Evolutionary conservation across 306 rosid species (phyloP).

Genomic region (Medicago truncatula): MtrunA17r5.0-ANR NC_053043.1:49248501-49249000

Average conservation of each 20-base stretch:
- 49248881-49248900: conserved; percentile 79
- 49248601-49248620: background rate
- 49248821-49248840: conserved; percentile 58
- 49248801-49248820: conserved; percentile 76
- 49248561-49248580: too few relatives aligned
- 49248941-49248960: conserved; percentile 72
- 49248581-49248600: background rate
- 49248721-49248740: conserved; percentile 79
- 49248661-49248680: conserved; percentile 84
- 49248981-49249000: conserved; percentile 78
- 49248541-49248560: too few relatives aligned
- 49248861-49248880: too few relatives aligned
- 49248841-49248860: background rate
- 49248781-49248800: conserved; percentile 85
- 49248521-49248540: too few relatives aligned
- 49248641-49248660: conserved; percentile 69
- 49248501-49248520: too few relatives aligned
- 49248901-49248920: too few relatives aligned
- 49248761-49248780: conserved; percentile 94
- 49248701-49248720: conserved; percentile 74
- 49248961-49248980: conserved; percentile 62
- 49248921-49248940: conserved; percentile 63
- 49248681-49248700: conserved; percentile 86
- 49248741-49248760: conserved; percentile 87
- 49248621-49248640: conserved; percentile 58